phyloP scores from a whole-genome alignment of 495 filamentous ascomycete species.

The Neohortaea acidophila region DNA sequence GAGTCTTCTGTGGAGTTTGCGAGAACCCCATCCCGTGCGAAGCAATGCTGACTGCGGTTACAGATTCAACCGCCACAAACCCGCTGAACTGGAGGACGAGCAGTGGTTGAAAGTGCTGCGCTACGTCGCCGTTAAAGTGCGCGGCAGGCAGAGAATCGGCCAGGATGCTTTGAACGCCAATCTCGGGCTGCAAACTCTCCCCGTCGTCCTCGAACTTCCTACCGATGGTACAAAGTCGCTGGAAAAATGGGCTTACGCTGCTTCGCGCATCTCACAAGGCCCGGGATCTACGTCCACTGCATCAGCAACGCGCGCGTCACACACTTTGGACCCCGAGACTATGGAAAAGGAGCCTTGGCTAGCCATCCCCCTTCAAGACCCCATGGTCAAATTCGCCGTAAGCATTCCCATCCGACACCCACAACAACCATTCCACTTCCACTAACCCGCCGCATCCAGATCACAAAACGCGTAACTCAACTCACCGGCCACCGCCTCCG shows the following conservation, averaged over 20 bases:
- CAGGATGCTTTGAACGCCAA: constrained; percentile 2
- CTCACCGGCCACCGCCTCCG: constrained; percentile 58
- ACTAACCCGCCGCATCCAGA: no score
- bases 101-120: constrained; percentile 28
- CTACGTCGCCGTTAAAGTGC: constrained; percentile 35
- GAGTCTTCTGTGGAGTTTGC: background rate
- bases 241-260: background rate
- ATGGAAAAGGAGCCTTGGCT: background rate
- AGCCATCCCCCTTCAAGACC: constrained; percentile 25
- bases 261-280: background rate
- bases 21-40: no score
- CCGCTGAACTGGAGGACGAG: constrained; percentile 33
- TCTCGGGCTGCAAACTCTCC: constrained; percentile 19
- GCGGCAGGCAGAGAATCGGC: constrained; percentile 34
- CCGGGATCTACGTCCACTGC: background rate
- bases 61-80: constrained; percentile 16
- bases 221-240: constrained; percentile 54
- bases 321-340: background rate
- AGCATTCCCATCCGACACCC: constrained; percentile 17
- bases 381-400: constrained; percentile 57
- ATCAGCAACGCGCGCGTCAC: background rate
- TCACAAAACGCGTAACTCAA: constrained; percentile 61
- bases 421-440: background rate
- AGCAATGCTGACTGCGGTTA: background rate
- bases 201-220: constrained; percentile 41